Percentiles rank a stretch among this genome's conserved stretches.
phyloP scores from a whole-genome alignment of 768 basidiomycete genomes.

The Tulasnella sp. region DNA sequence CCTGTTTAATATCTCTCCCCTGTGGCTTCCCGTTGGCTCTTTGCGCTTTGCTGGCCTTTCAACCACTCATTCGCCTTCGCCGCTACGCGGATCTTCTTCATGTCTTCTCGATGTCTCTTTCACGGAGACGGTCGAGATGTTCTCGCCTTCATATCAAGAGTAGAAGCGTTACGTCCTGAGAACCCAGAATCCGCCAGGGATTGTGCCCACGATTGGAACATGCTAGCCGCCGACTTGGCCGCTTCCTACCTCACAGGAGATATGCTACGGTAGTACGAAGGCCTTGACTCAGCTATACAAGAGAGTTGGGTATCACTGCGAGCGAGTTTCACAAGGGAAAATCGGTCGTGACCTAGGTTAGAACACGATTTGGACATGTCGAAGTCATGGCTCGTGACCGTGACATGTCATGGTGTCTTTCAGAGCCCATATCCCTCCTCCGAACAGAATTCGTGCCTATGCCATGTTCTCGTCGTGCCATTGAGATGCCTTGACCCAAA shows the following conservation, averaged over 20 bases:
- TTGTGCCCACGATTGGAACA: neutral
- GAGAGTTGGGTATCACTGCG: neutral
- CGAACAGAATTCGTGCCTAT: no score
- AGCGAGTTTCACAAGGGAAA: no score
- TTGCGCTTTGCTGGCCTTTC: neutral
- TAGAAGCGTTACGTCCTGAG: neutral
- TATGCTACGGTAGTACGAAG: neutral
- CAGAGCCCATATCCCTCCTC: no score
- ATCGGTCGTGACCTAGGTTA: no score
- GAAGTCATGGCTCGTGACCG: no score
- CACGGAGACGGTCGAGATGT: neutral
- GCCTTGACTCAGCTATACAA: neutral
- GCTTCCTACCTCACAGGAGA: neutral
- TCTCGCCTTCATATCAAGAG: neutral
- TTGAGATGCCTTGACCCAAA: no score
- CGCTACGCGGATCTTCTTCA: neutral
- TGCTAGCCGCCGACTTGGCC: neutral
- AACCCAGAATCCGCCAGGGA: neutral
- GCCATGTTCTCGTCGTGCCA: no score
- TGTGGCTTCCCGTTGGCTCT: no score
- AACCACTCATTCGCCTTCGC: neutral
- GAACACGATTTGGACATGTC: no score
- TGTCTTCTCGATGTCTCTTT: neutral
- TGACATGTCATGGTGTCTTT: no score
- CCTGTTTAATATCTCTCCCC: no score